Base-by-base conservation (phyloP, 2,329 filamentous ascomycete species). In the Amauroascus verrucosus region DNA sequence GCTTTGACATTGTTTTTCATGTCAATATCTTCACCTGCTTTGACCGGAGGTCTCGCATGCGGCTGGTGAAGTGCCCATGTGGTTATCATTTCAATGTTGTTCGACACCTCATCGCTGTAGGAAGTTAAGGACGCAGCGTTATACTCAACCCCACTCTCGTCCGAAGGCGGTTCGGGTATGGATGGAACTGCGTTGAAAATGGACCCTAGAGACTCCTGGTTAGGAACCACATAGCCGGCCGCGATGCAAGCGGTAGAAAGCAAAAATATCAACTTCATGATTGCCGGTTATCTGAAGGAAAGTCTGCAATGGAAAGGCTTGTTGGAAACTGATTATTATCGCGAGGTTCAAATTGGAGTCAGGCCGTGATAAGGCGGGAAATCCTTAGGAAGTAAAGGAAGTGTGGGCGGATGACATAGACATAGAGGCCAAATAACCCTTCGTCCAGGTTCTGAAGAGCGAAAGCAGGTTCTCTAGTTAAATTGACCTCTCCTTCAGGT, bases 211-310 rank as follows among this genome's bases (percentile, higher is more conserved):
- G 76, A 65, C 54, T 75, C 63, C 56, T 76, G 70, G 47, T 74
- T 66, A 20, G 76, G 74, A 52, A 78, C 68, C 45, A 79, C 73
- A 53, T 79, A 69, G 47, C 75, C 76, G 46, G 73, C 66, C 56
- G 68, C 65, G 53, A 77, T 60, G 13, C 74, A 71, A 52, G 72
- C 69, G 24, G 77, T 64, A 56, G 75, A 68, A 59, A 77, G 62
- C 37, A 76, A 56, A 48, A 67, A 63, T 44, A 65, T 63, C 62
- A 76, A 66, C 67, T 72, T 77, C 76, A 79, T 79, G 43, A 5
- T 20, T 13, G 30, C 40, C 32, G n/a, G 6, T 8, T 51, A 28
- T 26, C 9, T 1, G 7, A 35, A 13, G 22, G 22, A 47, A 33
- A n/a, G 2, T 9, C 28, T 9, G 30, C 7, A 18, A 35, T n/a